These are phyloP conservation scores for Xylaria arbuscula DNA, from an alignment of 2,329 filamentous ascomycete genomes.

Conservation along the genomic window DNA sequence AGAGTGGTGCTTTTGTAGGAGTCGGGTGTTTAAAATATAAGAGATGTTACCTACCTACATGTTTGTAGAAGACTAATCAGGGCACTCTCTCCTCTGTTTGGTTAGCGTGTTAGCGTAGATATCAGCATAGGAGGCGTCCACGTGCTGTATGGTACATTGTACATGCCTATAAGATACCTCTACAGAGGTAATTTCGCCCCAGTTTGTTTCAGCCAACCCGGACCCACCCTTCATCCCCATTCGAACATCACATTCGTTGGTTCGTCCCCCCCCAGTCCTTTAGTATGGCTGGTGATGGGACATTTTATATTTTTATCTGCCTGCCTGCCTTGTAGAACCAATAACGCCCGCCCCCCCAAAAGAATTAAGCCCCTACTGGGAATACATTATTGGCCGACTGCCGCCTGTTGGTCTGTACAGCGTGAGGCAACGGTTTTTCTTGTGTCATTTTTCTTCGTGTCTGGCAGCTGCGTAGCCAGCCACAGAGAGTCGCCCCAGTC, in stretches of 20 bases:
- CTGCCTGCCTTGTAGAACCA: neutral
- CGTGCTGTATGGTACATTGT: neutral
- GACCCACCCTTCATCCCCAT: constrained; percentile 8
- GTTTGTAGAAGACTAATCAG: neutral
- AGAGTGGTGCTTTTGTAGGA: neutral
- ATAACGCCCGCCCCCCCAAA: neutral
- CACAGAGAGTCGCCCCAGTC: neutral
- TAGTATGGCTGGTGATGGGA: constrained; percentile 11
- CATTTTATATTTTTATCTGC: constrained; percentile 3
- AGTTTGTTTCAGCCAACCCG: constrained; percentile 12
- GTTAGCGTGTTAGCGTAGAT: neutral
- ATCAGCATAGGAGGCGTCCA: too few relatives aligned
- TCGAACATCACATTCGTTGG: neutral
- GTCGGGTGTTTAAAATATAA: too few relatives aligned
- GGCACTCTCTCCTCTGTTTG: neutral
- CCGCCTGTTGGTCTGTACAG: neutral
- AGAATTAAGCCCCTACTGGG: neutral
- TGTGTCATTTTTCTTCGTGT: neutral
- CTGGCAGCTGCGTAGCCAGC: too few relatives aligned
- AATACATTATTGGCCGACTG: constrained; percentile 8
- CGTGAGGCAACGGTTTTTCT: neutral
- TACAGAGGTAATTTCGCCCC: constrained; percentile 19
- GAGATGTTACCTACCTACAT: too few relatives aligned
- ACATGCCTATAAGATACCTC: neutral
- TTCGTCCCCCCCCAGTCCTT: neutral